Evolutionary conservation across 2,329 filamentous ascomycete species (phyloP), one percentile per base, ranked within the genome.

Genomic region (Penicillium occitanis): DNA sequence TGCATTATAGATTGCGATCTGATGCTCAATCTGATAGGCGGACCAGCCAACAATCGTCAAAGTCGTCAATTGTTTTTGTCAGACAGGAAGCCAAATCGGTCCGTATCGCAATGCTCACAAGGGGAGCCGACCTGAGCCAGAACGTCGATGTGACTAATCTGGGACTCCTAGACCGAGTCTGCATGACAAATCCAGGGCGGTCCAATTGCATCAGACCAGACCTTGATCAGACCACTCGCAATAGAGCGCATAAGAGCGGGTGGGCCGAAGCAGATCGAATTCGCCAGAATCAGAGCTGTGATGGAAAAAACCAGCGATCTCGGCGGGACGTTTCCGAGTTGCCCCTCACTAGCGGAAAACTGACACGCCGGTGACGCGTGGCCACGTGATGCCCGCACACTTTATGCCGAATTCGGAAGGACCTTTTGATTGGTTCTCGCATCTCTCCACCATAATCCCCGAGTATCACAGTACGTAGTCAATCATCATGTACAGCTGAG

Each of bases 111-210:
- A n/a, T 19, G 40, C 10, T 17, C 13, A 13, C 6, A 8, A 8
- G 22, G 40, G 35, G n/a, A 42, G 33, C 55, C 55, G 53, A 51
- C 37, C 44, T 42, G 63, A 65, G 63, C 63, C 55, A 65, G 63
- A 65, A 59, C 53, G 55, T 60, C 63, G 63, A 60, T 10, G 28
- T 65, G 63, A 65, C 63, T 65, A 65, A 65, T 64, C 51, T n/a
- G 51, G 33, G 30, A 30, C 19, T 28, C 28, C 62, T 64, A 50
- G 62, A 57, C 61, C 61, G 62, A 44, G 62, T 35, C 50, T 63
- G 19, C 62, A 22, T 64, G 62, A 64, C 62, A 64, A 64, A 64
- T 64, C 42, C 55, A 42, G 6, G 19, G 17, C 19, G 33, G 33
- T 1, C 35, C 55, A 37, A 59, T 59, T 55, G 50, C 50, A 33